phyloP scores from a whole-genome alignment of 768 basidiomycete genomes.

The Pisolithus sp. region DNA sequence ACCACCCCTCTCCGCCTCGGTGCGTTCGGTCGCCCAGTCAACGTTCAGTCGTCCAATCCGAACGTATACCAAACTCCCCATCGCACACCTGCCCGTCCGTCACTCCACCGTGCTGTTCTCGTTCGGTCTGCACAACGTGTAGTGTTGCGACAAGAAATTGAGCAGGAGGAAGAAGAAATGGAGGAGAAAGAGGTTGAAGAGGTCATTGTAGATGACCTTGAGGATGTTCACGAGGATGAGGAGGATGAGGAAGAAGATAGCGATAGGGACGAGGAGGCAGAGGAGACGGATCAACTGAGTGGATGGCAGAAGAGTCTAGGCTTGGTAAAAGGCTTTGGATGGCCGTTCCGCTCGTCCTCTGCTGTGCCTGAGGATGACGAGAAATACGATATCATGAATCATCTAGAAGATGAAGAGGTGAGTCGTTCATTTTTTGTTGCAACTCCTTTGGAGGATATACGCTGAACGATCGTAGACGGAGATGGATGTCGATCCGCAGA shows the following conservation, averaged over 20 bases:
- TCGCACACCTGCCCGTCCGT: conserved; percentile 31
- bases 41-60: neutral
- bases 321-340: conserved; percentile 24
- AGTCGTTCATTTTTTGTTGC: neutral
- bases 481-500: conserved; percentile 1
- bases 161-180: conserved; percentile 44
- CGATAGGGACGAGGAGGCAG: conserved; percentile 3
- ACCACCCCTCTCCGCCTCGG: conserved; percentile 5
- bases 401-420: conserved; percentile 18
- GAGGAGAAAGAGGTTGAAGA: conserved; percentile 50
- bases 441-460: neutral
- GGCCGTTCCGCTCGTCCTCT: conserved; percentile 25
- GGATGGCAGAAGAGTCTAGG: conserved; percentile 32
- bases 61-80: conserved; percentile 16
- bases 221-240: conserved; percentile 22
- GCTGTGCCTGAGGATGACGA: conserved; percentile 14
- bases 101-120: conserved; percentile 63
- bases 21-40: conserved; percentile 1
- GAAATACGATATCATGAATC: no score
- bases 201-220: conserved; percentile 28
- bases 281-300: conserved; percentile 2
- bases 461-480: neutral
- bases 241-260: conserved; percentile 12
- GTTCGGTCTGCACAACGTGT: conserved; percentile 65
- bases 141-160: conserved; percentile 44